A percentile compares a stretch with the other conserved stretches of the same genome.
These are phyloP conservation scores for Sporothrix variecibatus DNA, from an alignment of 2,329 filamentous ascomycete species.

Conservation along the genomic window DNA sequence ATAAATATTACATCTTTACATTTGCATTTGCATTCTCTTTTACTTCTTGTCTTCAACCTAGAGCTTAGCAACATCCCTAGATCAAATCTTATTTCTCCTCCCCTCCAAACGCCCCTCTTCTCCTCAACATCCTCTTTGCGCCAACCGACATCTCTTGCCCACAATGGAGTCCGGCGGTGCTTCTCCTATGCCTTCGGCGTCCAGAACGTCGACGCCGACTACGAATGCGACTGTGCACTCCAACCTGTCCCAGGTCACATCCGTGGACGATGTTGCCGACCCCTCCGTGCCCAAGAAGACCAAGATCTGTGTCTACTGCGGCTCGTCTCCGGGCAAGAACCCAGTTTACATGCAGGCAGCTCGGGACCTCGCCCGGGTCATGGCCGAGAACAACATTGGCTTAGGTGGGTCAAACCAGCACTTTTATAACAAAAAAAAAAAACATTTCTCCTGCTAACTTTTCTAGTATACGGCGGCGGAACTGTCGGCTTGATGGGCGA, in stretches of 20 bases:
- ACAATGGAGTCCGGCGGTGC: constrained; percentile 47
- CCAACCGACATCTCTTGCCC: neutral
- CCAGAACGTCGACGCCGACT: constrained; percentile 38
- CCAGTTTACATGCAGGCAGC: constrained; percentile 78
- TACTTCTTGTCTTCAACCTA: neutral
- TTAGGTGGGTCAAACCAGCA: constrained; percentile 56
- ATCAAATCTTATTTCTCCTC: neutral
- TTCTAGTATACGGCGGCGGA: constrained; percentile 84
- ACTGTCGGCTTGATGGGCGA: constrained; percentile 96
- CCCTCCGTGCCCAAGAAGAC: constrained; percentile 46
- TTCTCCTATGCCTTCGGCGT: constrained; percentile 39
- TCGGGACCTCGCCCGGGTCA: constrained; percentile 68
- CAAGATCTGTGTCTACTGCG: constrained; percentile 94
- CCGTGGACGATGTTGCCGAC: constrained; percentile 33
- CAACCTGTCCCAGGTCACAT: constrained; percentile 25
- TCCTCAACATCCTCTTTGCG: constrained; percentile 25
- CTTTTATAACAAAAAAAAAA: neutral
- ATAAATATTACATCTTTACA: neutral
- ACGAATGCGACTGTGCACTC: constrained; percentile 14
- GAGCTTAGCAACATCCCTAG: neutral
- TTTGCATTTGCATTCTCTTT: neutral
- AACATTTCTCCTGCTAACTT: neutral
- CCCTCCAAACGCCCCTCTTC: neutral
- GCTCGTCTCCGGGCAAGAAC: constrained; percentile 71
- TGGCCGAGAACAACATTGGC: constrained; percentile 75